Evolutionary conservation across 2,329 filamentous ascomycete genomes (phyloP), one percentile per base, ranked within the genome.

Genomic region (Alternaria viburni): DNA sequence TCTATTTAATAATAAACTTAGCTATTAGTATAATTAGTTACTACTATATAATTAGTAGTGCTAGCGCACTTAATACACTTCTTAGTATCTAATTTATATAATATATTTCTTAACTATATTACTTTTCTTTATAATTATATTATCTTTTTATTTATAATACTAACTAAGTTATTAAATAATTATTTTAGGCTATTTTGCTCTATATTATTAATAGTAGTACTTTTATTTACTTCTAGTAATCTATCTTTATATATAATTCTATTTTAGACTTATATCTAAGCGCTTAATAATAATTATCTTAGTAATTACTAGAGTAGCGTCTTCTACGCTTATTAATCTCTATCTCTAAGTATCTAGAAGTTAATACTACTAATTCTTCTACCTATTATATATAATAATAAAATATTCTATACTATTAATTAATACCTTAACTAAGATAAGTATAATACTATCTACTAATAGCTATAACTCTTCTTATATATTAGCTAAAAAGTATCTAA

Each of bases 1-100:
- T 36, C 7, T 1, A 0, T 0, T 36, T 0, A 36, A 36, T 15
- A 36, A 15, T n/a, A 36, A 6, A 36, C 7, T 2, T 1, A 1
- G 30, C 13, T 1, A 36, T 36, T 1, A 1, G 30, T 1, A 36
- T 36, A 36, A 0, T 36, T 36, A 1, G 13, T 36, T 1, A 36
- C 30, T 1, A 36, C 30, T 1, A 1, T 1, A 36, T 36, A 1
- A 36, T 36, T 36, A 1, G 30, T 36, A 36, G 30, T 36, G 13
- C 30, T 36, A 1, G 30, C 30, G 30, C 0, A 1, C 15, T 36
- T 1, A 1, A 36, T 36, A 36, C 2, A 36, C 2, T 36, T 1
- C 30, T 36, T 36, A 1, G 6, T 36, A 36, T 36, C 7, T 1
- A 36, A 1, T 36, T 36, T 36, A 1, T 6, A 6, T 1, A 36